Evolutionary conservation across 2,329 filamentous ascomycete species (phyloP).

Genomic region (Ilyonectria destructans): DNA sequence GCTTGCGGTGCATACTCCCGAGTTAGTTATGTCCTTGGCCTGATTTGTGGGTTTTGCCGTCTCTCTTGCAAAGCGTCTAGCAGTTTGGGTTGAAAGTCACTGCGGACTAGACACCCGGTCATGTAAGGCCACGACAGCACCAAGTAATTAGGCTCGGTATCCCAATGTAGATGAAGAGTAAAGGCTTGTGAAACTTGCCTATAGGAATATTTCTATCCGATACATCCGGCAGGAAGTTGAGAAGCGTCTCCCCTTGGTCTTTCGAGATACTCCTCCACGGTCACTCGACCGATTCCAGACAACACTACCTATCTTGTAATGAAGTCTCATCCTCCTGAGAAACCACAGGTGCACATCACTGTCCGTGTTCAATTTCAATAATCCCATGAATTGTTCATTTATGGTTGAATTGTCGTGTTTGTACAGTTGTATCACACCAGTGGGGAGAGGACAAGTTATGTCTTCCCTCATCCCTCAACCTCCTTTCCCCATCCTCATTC

Average conservation of each 20-base stretch:
- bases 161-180: neutral
- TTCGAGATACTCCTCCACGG: neutral
- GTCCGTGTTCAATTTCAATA: neutral
- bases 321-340: neutral
- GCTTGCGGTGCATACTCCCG: slow-evolving; percentile 24
- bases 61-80: neutral
- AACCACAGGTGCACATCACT: neutral
- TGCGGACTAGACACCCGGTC: neutral
- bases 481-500: slow-evolving; percentile 28
- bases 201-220: neutral
- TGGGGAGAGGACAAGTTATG: slow-evolving; percentile 16
- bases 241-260: neutral
- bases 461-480: slow-evolving; percentile 21
- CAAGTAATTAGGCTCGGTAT: neutral
- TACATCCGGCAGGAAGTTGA: neutral
- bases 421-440: slow-evolving; percentile 45
- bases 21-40: neutral
- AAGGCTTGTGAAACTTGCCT: neutral
- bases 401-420: slow-evolving; percentile 38
- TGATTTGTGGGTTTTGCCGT: neutral
- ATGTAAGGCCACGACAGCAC: neutral
- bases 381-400: slow-evolving; percentile 5
- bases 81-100: slow-evolving; percentile 4
- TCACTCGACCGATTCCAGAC: slow-evolving; percentile 3
- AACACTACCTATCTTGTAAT: neutral